phyloP scores from a whole-genome alignment of 2,329 filamentous ascomycete species.

The Waltergamsia citrina region DNA sequence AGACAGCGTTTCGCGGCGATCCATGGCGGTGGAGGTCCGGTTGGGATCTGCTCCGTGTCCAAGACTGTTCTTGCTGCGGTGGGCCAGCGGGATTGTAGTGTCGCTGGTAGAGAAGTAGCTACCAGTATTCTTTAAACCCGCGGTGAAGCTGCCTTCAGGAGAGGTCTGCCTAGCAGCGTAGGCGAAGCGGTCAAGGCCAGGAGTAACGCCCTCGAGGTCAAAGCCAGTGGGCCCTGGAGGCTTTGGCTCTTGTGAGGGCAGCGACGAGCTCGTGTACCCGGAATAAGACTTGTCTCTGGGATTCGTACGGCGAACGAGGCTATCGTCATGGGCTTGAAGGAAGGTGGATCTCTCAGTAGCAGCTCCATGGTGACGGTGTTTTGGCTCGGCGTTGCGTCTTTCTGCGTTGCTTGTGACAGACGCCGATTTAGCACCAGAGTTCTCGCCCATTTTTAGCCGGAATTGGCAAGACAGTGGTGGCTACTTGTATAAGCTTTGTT shows the following conservation, averaged over 20 bases:
- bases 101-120: conserved; percentile 14
- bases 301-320: too few species aligned
- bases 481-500: too few species aligned
- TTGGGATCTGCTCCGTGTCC: not conserved
- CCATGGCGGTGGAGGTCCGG: conserved; percentile 21
- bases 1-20: conserved; percentile 39
- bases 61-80: conserved; percentile 2
- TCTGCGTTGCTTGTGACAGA: too few species aligned
- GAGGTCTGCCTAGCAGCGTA: conserved; percentile 7
- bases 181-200: conserved; percentile 15
- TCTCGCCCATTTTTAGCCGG: too few species aligned
- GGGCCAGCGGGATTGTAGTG: conserved; percentile 5
- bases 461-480: too few species aligned
- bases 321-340: too few species aligned
- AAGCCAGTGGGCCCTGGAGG: conserved; percentile 13
- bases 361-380: too few species aligned
- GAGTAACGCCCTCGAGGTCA: conserved; percentile 16
- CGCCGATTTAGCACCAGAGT: too few species aligned
- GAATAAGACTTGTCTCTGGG: not conserved
- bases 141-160: not conserved
- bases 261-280: not conserved
- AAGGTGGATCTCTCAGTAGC: too few species aligned
- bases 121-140: not conserved
- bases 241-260: too few species aligned
- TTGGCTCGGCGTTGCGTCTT: too few species aligned